These are phyloP conservation scores for Lepiota brunneoincarnata DNA, from an alignment of 768 basidiomycete genomes.

Conservation along the genomic window DNA sequence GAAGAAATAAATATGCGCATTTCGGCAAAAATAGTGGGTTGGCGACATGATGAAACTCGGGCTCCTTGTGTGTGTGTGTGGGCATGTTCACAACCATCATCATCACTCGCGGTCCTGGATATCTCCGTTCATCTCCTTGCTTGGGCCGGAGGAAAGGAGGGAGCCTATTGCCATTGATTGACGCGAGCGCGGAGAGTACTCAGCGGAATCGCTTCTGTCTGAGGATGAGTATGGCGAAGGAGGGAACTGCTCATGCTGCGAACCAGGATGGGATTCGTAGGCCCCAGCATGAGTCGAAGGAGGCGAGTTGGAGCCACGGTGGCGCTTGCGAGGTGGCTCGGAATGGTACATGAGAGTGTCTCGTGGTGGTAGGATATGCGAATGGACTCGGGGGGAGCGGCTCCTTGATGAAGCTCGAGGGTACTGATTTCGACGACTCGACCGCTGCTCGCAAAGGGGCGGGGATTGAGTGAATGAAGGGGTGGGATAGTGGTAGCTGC, in stretches of 20 bases:
- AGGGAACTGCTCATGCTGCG: conserved; percentile 46
- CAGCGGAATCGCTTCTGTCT: conserved; percentile 59
- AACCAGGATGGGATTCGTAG: conserved; percentile 35
- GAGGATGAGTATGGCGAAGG: conserved; percentile 77
- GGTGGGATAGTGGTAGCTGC: conserved; percentile 37
- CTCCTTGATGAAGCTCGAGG: conserved; percentile 32
- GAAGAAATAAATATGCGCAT: conserved; percentile 8
- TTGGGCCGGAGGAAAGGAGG: conserved; percentile 50
- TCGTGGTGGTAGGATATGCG: conserved; percentile 30
- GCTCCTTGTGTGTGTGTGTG: neutral
- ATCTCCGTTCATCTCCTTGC: conserved; percentile 35
- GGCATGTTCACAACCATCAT: neutral
- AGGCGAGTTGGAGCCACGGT: conserved; percentile 60
- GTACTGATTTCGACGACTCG: conserved; percentile 30
- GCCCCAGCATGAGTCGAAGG: conserved; percentile 38
- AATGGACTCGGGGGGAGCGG: conserved; percentile 35
- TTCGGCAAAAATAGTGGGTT: neutral
- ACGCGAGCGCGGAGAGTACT: conserved; percentile 68
- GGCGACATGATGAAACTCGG: conserved; percentile 1
- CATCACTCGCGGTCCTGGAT: conserved; percentile 27
- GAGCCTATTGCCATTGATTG: conserved; percentile 82
- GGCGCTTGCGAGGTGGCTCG: conserved; percentile 56
- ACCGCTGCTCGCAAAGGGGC: conserved; percentile 29
- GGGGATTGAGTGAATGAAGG: conserved; percentile 36
- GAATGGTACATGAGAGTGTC: conserved; percentile 33